Conservation (phyloP, 805 yeast species). For the Candida ponderosae region DNA sequence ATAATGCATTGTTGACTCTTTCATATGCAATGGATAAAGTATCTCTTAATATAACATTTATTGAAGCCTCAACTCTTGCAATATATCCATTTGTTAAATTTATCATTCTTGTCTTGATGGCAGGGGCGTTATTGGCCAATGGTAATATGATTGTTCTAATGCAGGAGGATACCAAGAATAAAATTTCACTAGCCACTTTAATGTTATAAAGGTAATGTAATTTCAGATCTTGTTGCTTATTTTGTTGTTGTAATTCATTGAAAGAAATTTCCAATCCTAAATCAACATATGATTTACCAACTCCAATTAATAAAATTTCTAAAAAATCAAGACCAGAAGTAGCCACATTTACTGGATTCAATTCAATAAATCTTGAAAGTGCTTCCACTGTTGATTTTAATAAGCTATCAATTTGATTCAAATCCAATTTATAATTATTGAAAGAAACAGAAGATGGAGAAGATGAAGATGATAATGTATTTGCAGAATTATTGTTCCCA, state of each 20-base stretch:
- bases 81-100: conserved; percentile 55
- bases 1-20: conserved; percentile 40
- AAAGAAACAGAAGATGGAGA: neutral
- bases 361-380: conserved; percentile 66
- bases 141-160: conserved; percentile 73
- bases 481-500: neutral
- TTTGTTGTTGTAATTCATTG: conserved; percentile 32
- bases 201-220: conserved; percentile 42
- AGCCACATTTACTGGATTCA: conserved; percentile 54
- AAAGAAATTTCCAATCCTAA: conserved; percentile 68
- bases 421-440: conserved; percentile 20
- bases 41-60: conserved; percentile 57
- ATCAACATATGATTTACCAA: conserved; percentile 70
- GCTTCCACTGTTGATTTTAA: conserved; percentile 71
- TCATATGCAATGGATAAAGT: conserved; percentile 44
- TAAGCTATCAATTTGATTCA: conserved; percentile 50
- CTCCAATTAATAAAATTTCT: conserved; percentile 57
- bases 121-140: conserved; percentile 53
- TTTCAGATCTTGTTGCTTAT: conserved; percentile 18
- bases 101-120: conserved; percentile 49
- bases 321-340: conserved; percentile 59
- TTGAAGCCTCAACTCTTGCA: conserved; percentile 52
- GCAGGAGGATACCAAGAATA: conserved; percentile 61
- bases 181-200: conserved; percentile 46
- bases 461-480: neutral